These are phyloP conservation scores for Farysia itapuensis DNA, from an alignment of 1,284 basidiomycete genomes.

Conservation along the genomic window DNA sequence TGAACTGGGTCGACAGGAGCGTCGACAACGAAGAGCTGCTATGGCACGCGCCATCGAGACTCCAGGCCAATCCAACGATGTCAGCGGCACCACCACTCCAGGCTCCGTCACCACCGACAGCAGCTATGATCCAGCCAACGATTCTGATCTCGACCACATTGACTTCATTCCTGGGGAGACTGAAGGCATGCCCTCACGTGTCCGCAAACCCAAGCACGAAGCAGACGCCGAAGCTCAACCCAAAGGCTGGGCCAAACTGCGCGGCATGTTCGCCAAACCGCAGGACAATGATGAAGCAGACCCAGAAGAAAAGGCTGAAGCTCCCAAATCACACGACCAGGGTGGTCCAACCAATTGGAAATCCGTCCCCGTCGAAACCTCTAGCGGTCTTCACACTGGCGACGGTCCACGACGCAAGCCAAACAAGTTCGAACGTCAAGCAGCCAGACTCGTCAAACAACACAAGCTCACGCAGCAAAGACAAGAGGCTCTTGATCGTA, in stretches of 20 bases:
- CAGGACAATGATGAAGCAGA: slow-evolving; percentile 25
- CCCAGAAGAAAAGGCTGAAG: slow-evolving; percentile 24
- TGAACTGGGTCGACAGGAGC: slow-evolving; percentile 19
- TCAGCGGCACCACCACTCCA: slow-evolving; percentile 42
- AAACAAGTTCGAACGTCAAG: slow-evolving; percentile 52
- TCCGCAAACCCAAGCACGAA: slow-evolving; percentile 20
- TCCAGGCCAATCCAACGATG: slow-evolving; percentile 8
- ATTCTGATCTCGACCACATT: slow-evolving; percentile 53
- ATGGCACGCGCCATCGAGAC: slow-evolving; percentile 3
- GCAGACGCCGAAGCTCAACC: slow-evolving; percentile 17
- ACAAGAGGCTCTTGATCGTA: slow-evolving; percentile 33
- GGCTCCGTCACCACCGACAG: slow-evolving; percentile 40
- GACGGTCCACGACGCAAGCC: slow-evolving; percentile 43
- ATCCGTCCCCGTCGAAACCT: slow-evolving; percentile 56
- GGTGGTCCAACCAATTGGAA: slow-evolving; percentile 57
- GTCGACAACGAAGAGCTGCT: slow-evolving; percentile 7
- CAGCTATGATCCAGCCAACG: slow-evolving; percentile 53
- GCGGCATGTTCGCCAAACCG: slow-evolving; percentile 40
- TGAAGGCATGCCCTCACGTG: slow-evolving; percentile 54
- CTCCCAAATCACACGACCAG: slow-evolving; percentile 18
- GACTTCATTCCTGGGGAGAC: slow-evolving; percentile 56
- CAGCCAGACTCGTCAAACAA: slow-evolving; percentile 46
- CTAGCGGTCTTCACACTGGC: slow-evolving; percentile 46
- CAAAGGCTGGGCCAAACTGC: slow-evolving; percentile 52
- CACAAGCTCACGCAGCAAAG: slow-evolving; percentile 45